These are phyloP conservation scores for Lepraria neglecta DNA, from an alignment of 495 filamentous ascomycete species.

Conservation along the genomic window DNA sequence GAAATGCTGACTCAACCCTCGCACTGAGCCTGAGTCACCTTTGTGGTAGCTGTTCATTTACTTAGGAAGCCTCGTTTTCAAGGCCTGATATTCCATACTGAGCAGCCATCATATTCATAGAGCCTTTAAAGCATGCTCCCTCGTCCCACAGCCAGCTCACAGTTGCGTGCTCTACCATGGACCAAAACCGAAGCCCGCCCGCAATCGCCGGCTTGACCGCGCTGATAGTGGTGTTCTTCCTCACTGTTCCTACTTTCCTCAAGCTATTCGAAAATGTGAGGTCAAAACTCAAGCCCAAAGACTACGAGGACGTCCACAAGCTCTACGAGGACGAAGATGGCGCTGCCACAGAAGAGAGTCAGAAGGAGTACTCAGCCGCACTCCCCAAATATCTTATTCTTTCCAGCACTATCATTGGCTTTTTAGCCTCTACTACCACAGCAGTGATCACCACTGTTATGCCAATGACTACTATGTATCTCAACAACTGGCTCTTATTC, in stretches of 20 bases:
- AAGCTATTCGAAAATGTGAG: background rate
- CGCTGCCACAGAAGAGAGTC: constrained; percentile 49
- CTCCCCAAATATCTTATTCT: constrained; percentile 43
- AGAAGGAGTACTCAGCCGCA: constrained; percentile 47
- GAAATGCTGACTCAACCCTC: no score
- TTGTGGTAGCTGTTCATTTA: no score
- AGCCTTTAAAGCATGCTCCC: background rate
- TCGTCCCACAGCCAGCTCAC: background rate
- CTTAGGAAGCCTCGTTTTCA: no score
- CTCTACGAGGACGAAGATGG: constrained; percentile 61
- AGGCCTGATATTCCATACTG: no score
- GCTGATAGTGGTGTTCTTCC: constrained; percentile 2
- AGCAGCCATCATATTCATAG: no score
- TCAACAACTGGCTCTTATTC: constrained; percentile 40
- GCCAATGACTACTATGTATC: constrained; percentile 25
- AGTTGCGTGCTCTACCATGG: constrained; percentile 1
- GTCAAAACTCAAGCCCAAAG: background rate
- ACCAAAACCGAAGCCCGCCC: background rate
- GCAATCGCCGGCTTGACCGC: background rate
- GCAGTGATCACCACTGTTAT: constrained; percentile 38
- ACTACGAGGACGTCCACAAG: constrained; percentile 13
- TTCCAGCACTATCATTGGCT: constrained; percentile 40
- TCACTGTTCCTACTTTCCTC: constrained; percentile 1
- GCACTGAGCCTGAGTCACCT: no score
- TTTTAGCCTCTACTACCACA: constrained; percentile 39